These are phyloP conservation scores for Penicillium bialowiezense DNA, from an alignment of 495 filamentous ascomycete genomes.

Conservation along the genomic window DNA sequence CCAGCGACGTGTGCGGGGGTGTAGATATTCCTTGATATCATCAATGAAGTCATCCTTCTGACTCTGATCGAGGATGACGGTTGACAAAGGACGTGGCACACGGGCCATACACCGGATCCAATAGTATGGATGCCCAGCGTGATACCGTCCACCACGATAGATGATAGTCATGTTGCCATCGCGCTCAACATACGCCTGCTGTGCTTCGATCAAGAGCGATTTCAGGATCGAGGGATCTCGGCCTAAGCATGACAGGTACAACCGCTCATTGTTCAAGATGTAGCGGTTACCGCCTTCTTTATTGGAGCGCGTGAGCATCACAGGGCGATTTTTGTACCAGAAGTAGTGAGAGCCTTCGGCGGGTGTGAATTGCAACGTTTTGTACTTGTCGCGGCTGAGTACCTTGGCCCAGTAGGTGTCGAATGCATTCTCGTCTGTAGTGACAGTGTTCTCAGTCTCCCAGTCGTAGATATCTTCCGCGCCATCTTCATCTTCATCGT, in stretches of 20 bases:
- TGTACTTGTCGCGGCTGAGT: constrained; percentile 50
- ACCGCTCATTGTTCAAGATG: constrained; percentile 51
- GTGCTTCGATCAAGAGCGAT: constrained; percentile 63
- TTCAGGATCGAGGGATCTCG: constrained; percentile 64
- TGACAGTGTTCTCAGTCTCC: neutral
- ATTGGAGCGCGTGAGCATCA: constrained; percentile 53
- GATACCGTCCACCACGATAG: constrained; percentile 50
- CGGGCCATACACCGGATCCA: constrained; percentile 68
- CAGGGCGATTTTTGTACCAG: constrained; percentile 54
- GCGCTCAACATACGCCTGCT: constrained; percentile 51
- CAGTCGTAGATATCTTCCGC: constrained; percentile 31
- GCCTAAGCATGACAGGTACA: constrained; percentile 64
- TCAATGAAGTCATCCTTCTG: constrained; percentile 70
- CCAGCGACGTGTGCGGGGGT: constrained; percentile 70
- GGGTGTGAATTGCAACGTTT: constrained; percentile 61
- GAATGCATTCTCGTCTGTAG: constrained; percentile 12
- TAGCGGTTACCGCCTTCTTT: constrained; percentile 25
- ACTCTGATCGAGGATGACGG: constrained; percentile 73
- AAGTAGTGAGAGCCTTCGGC: constrained; percentile 64
- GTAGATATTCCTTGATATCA: constrained; percentile 88
- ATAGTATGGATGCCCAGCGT: constrained; percentile 31
- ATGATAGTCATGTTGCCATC: constrained; percentile 65
- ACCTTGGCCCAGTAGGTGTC: constrained; percentile 51
- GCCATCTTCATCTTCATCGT: constrained; percentile 32
- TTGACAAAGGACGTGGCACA: constrained; percentile 74